Base-by-base conservation (phyloP, 306 rosid species). In the Rosa persica region DNA sequence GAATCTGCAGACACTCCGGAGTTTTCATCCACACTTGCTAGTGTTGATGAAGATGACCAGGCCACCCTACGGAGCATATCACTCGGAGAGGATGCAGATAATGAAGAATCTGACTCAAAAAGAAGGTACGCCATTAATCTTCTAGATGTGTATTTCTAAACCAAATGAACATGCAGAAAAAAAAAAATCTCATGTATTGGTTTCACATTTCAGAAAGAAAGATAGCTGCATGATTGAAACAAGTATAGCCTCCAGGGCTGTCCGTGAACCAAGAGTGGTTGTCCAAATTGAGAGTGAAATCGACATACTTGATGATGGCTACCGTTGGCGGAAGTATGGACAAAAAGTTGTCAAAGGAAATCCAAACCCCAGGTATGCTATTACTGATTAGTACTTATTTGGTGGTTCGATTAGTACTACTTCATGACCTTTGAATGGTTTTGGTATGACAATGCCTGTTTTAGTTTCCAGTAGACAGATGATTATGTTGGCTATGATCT, bases 271-370 rank as follows among this genome's bases (percentile, higher is more conserved):
- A 40, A 86, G 94, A 81, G 96, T 94, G 2, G 94, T 94, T 8
- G 88, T 94, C 75, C 96, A 94, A 83, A 92, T 90, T 40, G 94
- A 92, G 87, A 89, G 91, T 67, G 94, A 90, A 7, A 74, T 89
- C 0, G 98, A 90, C 86, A 88, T 92, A 72, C 96, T 94, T 78
- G 98, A 94, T 47, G 98, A 92, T 74, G 98, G 96, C 55, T 94
- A 94, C 62, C 97, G 97, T 52, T 94, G 98, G 98, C 89, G 98
- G 43, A 94, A 92, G 83, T 92, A 92, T 79, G 98, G 98, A 30
- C 96, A 92, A 73, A 94, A 94, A 74, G 96, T 94, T 79, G 97
- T 94, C 78, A 92, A 94, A 79, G 98, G 98, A 86, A 94, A 94
- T 81, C 94, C 98, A 76, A 94, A 94, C 67, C 98, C 98, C 1